A percentile compares a stretch with the other conserved stretches of the same genome.
Evolutionary conservation across 805 yeast genomes (phyloP).

Genomic region (Yarrowia sp.): DNA sequence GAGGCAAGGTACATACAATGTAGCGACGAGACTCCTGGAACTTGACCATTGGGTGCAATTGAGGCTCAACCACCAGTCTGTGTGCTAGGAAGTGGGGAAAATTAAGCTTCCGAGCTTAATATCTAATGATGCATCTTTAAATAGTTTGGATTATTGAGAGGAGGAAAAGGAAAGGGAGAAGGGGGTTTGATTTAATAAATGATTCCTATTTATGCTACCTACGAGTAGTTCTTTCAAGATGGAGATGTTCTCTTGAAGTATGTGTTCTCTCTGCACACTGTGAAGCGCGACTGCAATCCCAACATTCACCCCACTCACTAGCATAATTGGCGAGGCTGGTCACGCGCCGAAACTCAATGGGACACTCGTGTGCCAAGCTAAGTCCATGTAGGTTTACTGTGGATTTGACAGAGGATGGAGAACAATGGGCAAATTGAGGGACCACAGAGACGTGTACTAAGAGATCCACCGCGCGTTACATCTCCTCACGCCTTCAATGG

Average conservation of each 20-base stretch:
- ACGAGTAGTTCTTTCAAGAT: too few relatives aligned
- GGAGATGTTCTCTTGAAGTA: too few relatives aligned
- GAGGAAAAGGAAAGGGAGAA: neutral
- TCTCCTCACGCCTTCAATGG: too few relatives aligned
- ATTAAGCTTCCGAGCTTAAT: neutral
- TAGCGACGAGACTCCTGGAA: neutral
- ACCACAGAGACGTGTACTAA: neutral
- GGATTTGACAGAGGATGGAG: neutral
- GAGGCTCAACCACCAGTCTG: neutral
- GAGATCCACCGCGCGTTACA: too few relatives aligned
- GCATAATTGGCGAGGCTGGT: neutral
- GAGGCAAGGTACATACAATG: neutral
- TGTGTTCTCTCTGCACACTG: too few relatives aligned
- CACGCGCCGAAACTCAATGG: neutral
- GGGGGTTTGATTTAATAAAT: neutral
- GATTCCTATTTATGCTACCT: too few relatives aligned
- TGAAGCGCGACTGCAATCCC: too few relatives aligned
- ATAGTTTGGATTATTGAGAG: neutral
- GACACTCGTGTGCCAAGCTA: neutral
- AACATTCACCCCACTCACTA: neutral
- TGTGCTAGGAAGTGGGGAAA: neutral
- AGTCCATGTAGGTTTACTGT: neutral
- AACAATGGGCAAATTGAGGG: too few relatives aligned
- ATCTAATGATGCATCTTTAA: neutral
- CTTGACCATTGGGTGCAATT: neutral